Conservation (phyloP, 2,329 filamentous ascomycete species). For the Lecanicillium sp. region DNA sequence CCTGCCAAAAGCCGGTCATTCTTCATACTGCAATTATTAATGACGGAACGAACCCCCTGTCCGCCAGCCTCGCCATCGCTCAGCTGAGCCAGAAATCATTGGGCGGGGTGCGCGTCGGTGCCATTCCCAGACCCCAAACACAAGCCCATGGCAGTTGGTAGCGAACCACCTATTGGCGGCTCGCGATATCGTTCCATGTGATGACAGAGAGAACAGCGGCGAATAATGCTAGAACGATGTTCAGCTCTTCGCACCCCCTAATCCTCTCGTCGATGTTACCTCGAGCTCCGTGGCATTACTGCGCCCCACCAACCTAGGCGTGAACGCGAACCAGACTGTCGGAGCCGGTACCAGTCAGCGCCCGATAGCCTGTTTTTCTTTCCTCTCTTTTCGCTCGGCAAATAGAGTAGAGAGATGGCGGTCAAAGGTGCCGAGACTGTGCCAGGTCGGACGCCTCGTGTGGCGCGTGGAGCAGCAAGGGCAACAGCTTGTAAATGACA, state of each 20-base stretch:
- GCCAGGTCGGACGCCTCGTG: background rate
- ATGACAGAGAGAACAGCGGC: background rate
- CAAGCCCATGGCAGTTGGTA: background rate
- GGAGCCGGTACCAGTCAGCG: background rate
- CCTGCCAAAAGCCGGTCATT: background rate
- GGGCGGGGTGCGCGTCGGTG: background rate
- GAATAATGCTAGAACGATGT: background rate
- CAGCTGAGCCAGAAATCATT: conserved; percentile 3
- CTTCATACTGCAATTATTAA: background rate
- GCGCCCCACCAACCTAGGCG: background rate
- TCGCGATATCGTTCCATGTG: no score
- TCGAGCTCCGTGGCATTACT: background rate
- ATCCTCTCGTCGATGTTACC: background rate
- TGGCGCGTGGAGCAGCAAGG: background rate
- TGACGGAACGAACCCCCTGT: background rate
- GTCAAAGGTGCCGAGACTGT: background rate
- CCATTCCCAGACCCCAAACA: background rate
- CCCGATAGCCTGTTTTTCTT: background rate
- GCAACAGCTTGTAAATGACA: background rate
- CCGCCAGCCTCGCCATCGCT: background rate
- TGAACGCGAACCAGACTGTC: conserved; percentile 7
- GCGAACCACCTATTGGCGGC: background rate
- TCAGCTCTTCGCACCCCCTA: background rate
- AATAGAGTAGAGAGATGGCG: background rate
- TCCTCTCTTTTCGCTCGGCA: background rate